Conservation (phyloP, 345 rosid genomes). For the Salix udensis region DNA sequence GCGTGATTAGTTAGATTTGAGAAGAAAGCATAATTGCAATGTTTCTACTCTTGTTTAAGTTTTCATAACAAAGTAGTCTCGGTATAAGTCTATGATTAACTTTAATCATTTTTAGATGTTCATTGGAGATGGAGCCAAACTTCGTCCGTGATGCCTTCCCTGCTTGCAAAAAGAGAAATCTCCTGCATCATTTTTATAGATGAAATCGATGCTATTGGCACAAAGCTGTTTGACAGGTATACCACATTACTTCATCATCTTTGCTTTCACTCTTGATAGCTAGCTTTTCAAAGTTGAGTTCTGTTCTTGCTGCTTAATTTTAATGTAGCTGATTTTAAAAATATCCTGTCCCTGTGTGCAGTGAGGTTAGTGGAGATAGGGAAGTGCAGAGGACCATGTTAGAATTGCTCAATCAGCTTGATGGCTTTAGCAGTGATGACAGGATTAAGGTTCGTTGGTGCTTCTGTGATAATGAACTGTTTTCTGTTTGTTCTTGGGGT, state of each 20-base stretch:
- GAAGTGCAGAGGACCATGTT: slow-evolving; percentile 99
- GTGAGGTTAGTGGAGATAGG: slow-evolving; percentile 99
- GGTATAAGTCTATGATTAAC: too few relatives aligned
- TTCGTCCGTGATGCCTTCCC: too few relatives aligned
- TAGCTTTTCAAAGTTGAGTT: not conserved
- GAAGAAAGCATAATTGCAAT: too few relatives aligned
- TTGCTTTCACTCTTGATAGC: not conserved
- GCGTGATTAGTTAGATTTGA: too few relatives aligned
- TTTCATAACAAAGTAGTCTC: too few relatives aligned
- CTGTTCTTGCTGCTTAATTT: not conserved
- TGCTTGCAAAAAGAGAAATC: too few relatives aligned
- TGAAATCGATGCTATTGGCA: too few relatives aligned
- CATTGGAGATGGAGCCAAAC: too few relatives aligned
- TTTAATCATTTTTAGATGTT: too few relatives aligned
- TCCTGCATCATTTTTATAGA: too few relatives aligned
- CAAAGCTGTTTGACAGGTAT: slow-evolving; percentile 97
- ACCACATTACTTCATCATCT: not conserved
- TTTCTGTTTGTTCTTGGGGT: too few relatives aligned
- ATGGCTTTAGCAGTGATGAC: slow-evolving; percentile 97
- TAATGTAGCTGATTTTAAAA: not conserved
- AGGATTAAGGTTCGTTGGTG: slow-evolving; percentile 73
- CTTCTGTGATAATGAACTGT: not conserved
- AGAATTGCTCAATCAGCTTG: slow-evolving; percentile 97
- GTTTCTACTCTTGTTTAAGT: too few relatives aligned
- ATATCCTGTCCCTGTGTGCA: slow-evolving; percentile 29